Evolutionary conservation across 75 land plant genomes (phyloP).

Genomic region (Larix kaempferi): DNA sequence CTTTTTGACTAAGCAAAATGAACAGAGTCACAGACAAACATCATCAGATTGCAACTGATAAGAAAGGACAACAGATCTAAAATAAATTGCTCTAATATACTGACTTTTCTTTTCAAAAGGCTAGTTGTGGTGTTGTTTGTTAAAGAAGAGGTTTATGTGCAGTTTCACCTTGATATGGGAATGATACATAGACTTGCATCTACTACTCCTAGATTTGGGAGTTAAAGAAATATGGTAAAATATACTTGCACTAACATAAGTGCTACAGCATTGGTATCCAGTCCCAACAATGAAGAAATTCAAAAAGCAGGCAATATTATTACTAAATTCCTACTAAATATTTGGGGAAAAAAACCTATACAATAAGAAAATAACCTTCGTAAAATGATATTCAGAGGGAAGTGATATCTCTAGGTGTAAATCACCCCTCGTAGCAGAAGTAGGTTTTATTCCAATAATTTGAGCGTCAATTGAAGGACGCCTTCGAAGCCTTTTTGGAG

Average conservation of each 20-base stretch:
- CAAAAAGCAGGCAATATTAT: not conserved
- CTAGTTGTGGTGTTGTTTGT: not conserved
- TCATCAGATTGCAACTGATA: not conserved
- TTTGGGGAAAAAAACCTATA: not conserved
- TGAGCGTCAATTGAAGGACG: slow-evolving; percentile 60
- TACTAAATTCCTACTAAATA: not conserved
- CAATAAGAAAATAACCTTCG: slow-evolving; percentile 55
- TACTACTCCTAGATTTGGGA: too few relatives aligned
- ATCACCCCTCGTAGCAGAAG: slow-evolving; percentile 54
- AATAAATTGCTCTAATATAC: not conserved
- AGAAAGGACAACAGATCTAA: not conserved
- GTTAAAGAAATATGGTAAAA: not conserved
- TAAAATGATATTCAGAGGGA: slow-evolving; percentile 85
- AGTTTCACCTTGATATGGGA: too few relatives aligned
- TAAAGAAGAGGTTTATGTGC: not conserved
- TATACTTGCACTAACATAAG: not conserved
- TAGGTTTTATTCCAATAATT: slow-evolving; percentile 46
- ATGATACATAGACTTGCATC: too few relatives aligned
- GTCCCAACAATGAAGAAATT: not conserved
- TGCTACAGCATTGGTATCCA: not conserved
- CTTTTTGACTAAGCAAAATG: not conserved
- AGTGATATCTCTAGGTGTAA: slow-evolving; percentile 62
- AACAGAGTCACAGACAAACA: not conserved
- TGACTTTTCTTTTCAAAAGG: too few relatives aligned
- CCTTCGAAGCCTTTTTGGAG: slow-evolving; percentile 64